phyloP scores from a whole-genome alignment of 2,329 filamentous ascomycete species.

The Ampelomyces quisqualis region DNA sequence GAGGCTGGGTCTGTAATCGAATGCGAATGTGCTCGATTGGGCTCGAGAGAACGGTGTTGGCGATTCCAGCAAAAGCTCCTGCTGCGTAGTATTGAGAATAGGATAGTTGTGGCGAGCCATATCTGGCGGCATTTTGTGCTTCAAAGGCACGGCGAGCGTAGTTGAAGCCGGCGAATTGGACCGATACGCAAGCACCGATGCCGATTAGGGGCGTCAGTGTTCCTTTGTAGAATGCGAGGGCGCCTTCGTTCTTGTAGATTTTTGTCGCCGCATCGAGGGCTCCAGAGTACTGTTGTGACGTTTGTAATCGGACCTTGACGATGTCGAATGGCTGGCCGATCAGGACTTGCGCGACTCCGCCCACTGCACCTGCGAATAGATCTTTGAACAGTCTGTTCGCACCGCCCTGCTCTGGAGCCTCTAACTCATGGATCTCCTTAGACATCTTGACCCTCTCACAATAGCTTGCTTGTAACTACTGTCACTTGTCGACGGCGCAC shows the following conservation, averaged over 20 bases:
- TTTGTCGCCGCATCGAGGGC: constrained; percentile 77
- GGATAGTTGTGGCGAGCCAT: constrained; percentile 56
- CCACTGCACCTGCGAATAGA: constrained; percentile 83
- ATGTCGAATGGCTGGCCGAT: constrained; percentile 70
- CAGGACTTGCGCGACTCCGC: constrained; percentile 90
- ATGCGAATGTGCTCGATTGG: constrained; percentile 98
- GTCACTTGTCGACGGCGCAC: not conserved
- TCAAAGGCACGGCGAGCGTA: constrained; percentile 85
- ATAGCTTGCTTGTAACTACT: constrained; percentile 5
- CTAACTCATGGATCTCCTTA: constrained; percentile 44
- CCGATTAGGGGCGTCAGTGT: constrained; percentile 92
- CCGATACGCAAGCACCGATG: constrained; percentile 92
- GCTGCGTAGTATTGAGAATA: constrained; percentile 88
- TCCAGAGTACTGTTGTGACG: constrained; percentile 74
- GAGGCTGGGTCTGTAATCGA: constrained; percentile 91
- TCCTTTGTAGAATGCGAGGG: constrained; percentile 95
- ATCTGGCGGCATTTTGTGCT: constrained; percentile 60
- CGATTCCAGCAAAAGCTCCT: constrained; percentile 87
- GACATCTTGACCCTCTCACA: constrained; percentile 20
- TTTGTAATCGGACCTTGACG: constrained; percentile 96
- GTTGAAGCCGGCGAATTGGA: constrained; percentile 98
- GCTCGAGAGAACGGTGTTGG: constrained; percentile 83
- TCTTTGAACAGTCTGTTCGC: constrained; percentile 69
- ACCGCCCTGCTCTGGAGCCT: constrained; percentile 36
- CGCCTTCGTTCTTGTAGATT: constrained; percentile 86